Evolutionary conservation across 164 flowering plant genomes (phyloP), one percentile per base, ranked within the genome.

Genomic region (Berberis thunbergii): DNA sequence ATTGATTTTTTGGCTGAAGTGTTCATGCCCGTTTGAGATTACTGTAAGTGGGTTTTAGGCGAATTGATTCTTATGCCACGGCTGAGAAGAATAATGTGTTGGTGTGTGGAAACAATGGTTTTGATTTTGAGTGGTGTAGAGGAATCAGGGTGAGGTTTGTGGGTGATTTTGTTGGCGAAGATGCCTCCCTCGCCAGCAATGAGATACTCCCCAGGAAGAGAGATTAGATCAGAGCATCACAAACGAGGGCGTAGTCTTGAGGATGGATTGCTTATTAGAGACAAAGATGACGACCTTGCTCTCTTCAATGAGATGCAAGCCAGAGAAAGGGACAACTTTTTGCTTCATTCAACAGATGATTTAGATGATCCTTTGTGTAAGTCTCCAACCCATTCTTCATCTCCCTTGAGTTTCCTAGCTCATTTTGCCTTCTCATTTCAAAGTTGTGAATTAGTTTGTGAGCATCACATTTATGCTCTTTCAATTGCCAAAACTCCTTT

Each of bases 181-280:
- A 90, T 90, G 96, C 88, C 96, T 44, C 91, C 95, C 64, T 84
- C 96, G 54, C 95, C 97, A 48, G 84, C 86, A 61, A 59, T 80
- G 75, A 81, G 91, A 64, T 74, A 70, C 60, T 87, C 96, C 39
- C 96, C 94, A 0, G 75, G 81, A 38, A 77, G 89, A 75, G 88
- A 82, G 67, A 50, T 63, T 7, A 81, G 76, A 71, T 66, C 54
- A 0, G 85, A 81, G 7, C 76, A 63, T 64, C 93, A 91, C 77
- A 90, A 74, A 75, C 77, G 95, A 68, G 96, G 95, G 43, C 83
- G 70, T 8, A 94, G 95, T 74, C 77, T 90, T 49, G 95, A 88
- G 71, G 63, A 80, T 55, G 91, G 87, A 46, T 55, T 88, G 56
- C 56, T 72, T 6, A 58, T 81, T 54, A 84, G 60, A 58, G 97